phyloP scores from a whole-genome alignment of 495 filamentous ascomycete genomes.

The Copromyces sp. region DNA sequence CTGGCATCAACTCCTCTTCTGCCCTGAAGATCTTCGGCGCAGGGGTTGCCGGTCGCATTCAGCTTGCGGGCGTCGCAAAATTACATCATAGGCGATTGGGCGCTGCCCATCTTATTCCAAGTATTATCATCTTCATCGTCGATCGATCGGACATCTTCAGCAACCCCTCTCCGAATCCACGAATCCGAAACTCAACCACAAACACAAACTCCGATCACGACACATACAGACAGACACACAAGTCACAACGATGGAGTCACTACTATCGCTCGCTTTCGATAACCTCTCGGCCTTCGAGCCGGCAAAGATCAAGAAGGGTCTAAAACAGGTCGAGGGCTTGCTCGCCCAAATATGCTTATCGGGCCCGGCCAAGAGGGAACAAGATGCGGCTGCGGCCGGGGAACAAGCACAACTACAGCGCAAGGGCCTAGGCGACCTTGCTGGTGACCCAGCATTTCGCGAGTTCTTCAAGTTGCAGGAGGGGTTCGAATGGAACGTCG shows the following conservation, averaged over 20 bases:
- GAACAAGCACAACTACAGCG: conserved; percentile 18
- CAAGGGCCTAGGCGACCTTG: conserved; percentile 59
- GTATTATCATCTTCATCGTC: background rate
- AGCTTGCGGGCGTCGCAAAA: background rate
- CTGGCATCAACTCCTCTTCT: background rate
- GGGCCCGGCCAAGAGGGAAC: conserved; percentile 29
- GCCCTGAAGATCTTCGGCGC: background rate
- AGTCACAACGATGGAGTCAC: conserved; percentile 62
- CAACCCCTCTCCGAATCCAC: background rate
- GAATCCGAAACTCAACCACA: background rate
- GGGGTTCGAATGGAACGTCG: conserved; percentile 96
- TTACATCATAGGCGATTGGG: background rate
- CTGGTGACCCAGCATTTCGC: conserved; percentile 79
- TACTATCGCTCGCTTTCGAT: conserved; percentile 89
- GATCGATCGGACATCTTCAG: background rate
- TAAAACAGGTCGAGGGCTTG: conserved; percentile 91
- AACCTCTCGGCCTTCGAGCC: conserved; percentile 90
- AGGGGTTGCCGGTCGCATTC: background rate
- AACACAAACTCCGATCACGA: background rate
- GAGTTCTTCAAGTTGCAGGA: conserved; percentile 97
- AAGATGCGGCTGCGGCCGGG: conserved; percentile 12
- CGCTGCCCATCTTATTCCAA: background rate
- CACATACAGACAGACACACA: background rate
- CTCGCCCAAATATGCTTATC: conserved; percentile 92
- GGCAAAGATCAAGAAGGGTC: conserved; percentile 80